A percentile compares a stretch with the other conserved stretches of the same genome.
Conservation (phyloP, 345 rosid species). For the Triadica sebifera region DNA sequence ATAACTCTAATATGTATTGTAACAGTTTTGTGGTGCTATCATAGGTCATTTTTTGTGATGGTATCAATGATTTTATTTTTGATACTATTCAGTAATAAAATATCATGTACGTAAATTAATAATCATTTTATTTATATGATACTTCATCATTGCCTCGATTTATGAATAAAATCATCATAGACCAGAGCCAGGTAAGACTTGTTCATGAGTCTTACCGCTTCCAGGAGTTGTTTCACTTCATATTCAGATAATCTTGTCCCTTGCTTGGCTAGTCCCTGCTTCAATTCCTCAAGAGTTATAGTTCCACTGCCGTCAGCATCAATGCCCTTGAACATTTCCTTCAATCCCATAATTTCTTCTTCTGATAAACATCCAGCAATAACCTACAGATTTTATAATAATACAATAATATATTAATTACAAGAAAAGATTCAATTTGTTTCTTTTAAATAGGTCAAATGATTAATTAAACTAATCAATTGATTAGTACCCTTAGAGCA, state of each 20-base stretch:
- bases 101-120: too few relatives aligned
- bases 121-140: too few relatives aligned
- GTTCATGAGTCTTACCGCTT: conserved; percentile 59
- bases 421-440: background rate
- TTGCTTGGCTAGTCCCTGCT: conserved; percentile 85
- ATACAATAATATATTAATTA: too few relatives aligned
- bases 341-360: conserved; percentile 97
- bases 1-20: too few relatives aligned
- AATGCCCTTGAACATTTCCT: conserved; percentile 89
- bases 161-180: too few relatives aligned
- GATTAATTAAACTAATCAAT: background rate
- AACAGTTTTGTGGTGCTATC: too few relatives aligned
- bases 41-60: too few relatives aligned
- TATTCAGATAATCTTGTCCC: conserved; percentile 82
- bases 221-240: conserved; percentile 87
- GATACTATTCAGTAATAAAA: too few relatives aligned
- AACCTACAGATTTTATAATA: conserved; percentile 41
- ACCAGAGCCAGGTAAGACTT: too few relatives aligned
- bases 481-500: conserved; percentile 53
- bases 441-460: background rate
- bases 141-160: too few relatives aligned
- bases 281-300: conserved; percentile 89
- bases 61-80: too few relatives aligned
- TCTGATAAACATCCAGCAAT: conserved; percentile 95
- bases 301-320: conserved; percentile 90